Conservation (phyloP, 345 rosid genomes). For the Mangifera indica region DNA sequence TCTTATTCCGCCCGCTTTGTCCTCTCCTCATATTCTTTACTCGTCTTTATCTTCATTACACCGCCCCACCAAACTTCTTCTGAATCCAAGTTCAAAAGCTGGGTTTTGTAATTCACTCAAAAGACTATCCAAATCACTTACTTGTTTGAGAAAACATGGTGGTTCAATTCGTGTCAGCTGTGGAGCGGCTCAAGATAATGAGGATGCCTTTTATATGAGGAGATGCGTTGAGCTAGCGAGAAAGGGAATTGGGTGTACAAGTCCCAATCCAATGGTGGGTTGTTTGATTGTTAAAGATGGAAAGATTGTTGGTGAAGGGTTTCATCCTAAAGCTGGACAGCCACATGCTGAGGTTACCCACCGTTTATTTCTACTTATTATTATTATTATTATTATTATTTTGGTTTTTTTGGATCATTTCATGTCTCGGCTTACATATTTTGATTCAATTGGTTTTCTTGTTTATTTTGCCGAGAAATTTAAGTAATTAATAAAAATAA, state of each 20-base stretch:
- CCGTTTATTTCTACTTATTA: background rate
- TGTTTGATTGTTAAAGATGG: conserved; percentile 91
- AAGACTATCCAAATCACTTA: conserved; percentile 26
- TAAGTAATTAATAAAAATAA: background rate
- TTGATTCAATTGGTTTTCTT: background rate
- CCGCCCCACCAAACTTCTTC: background rate
- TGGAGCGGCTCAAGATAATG: conserved; percentile 25
- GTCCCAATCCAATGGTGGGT: conserved; percentile 97
- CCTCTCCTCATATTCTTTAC: background rate
- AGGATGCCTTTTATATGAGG: conserved; percentile 71
- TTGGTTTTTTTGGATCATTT: background rate
- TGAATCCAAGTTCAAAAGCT: conserved; percentile 4
- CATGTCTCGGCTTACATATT: background rate
- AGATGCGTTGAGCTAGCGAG: conserved; percentile 76
- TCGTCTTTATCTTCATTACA: conserved; percentile 7
- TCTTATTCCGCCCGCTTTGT: background rate
- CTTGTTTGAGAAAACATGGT: conserved; percentile 12
- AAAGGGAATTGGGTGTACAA: conserved; percentile 72
- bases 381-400: too few relatives aligned
- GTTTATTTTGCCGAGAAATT: background rate
- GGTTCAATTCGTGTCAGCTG: conserved; percentile 28
- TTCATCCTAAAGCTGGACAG: conserved; percentile 95
- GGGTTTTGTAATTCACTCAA: conserved; percentile 24
- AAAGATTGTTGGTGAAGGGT: conserved; percentile 82
- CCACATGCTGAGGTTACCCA: conserved; percentile 90